A percentile compares a stretch with the other conserved stretches of the same genome.
These are phyloP conservation scores for Ogataea kodamae DNA, from an alignment of 805 yeast genomes.

Conservation along the genomic window DNA sequence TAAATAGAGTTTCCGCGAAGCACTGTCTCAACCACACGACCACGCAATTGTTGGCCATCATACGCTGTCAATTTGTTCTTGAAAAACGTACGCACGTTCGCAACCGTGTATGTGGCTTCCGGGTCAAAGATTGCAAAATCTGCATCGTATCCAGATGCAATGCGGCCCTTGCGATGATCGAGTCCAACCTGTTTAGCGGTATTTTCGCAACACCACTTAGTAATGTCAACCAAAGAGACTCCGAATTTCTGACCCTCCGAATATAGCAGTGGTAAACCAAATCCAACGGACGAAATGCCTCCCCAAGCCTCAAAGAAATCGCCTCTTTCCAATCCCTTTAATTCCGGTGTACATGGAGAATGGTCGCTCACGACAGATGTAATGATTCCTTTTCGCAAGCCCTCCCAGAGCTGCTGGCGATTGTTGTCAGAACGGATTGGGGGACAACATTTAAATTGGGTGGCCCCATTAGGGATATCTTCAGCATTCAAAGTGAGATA, in stretches of 20 bases:
- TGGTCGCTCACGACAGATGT: constrained; percentile 92
- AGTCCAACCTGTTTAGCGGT: constrained; percentile 87
- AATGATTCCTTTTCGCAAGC: constrained; percentile 59
- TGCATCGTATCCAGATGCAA: constrained; percentile 78
- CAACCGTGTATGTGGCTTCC: constrained; percentile 43
- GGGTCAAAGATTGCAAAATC: constrained; percentile 84
- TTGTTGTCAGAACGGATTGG: constrained; percentile 81
- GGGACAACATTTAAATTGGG: constrained; percentile 92
- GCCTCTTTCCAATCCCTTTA: constrained; percentile 77
- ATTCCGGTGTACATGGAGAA: constrained; percentile 91
- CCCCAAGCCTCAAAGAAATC: constrained; percentile 96
- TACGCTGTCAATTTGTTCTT: constrained; percentile 90
- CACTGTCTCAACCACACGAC: constrained; percentile 76
- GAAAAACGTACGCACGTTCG: constrained; percentile 58
- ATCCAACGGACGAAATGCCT: constrained; percentile 89
- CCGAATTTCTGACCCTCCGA: constrained; percentile 58
- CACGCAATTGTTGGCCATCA: constrained; percentile 63
- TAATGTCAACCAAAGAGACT: constrained; percentile 50
- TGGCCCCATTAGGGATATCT: constrained; percentile 67
- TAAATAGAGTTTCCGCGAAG: constrained; percentile 74
- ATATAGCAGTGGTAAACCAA: constrained; percentile 78
- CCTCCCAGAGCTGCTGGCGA: constrained; percentile 73
- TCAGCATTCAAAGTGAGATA: constrained; percentile 79
- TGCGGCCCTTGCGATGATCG: constrained; percentile 63
- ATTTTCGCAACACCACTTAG: constrained; percentile 75